These are phyloP conservation scores for Phytophthora pisi DNA, from an alignment of 352 stramenopile species.

Conservation along the genomic window DNA sequence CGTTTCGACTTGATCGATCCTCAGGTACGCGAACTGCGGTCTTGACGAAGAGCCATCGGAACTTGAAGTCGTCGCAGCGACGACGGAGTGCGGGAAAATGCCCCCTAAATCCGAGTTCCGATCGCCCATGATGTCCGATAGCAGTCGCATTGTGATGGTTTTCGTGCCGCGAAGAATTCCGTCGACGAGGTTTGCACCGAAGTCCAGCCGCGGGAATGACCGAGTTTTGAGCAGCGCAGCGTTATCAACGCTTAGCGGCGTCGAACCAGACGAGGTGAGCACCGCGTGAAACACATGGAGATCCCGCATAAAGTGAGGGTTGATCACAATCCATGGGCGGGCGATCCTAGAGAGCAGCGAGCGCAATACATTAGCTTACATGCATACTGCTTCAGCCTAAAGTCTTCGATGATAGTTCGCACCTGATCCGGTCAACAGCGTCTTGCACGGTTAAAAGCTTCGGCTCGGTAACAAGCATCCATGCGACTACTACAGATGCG, in stretches of 20 bases:
- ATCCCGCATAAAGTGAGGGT: conserved; percentile 58
- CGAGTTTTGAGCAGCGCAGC: conserved; percentile 21
- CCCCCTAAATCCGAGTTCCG: conserved; percentile 55
- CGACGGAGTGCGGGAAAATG: conserved; percentile 44
- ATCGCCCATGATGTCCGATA: conserved; percentile 54
- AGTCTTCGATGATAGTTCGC: neutral
- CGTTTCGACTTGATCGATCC: conserved; percentile 44
- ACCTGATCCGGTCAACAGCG: conserved; percentile 56
- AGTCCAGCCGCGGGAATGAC: conserved; percentile 56
- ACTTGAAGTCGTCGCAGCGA: conserved; percentile 41
- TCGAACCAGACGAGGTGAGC: conserved; percentile 1
- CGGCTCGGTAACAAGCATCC: conserved; percentile 45
- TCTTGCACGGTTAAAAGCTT: conserved; percentile 35
- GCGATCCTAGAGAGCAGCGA: conserved; percentile 38
- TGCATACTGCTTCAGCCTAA: neutral
- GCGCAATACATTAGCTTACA: neutral
- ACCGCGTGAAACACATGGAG: conserved; percentile 49
- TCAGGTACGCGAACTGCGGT: conserved; percentile 55
- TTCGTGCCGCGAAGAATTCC: conserved; percentile 53
- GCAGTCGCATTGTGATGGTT: conserved; percentile 70
- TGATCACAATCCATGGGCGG: conserved; percentile 77
- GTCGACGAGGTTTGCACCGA: conserved; percentile 49
- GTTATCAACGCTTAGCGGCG: conserved; percentile 12
- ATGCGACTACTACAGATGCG: conserved; percentile 55
- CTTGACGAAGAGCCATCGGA: conserved; percentile 5